Evolutionary conservation across 331 rosid species (phyloP).

Genomic region (Malus hybrid): DNA sequence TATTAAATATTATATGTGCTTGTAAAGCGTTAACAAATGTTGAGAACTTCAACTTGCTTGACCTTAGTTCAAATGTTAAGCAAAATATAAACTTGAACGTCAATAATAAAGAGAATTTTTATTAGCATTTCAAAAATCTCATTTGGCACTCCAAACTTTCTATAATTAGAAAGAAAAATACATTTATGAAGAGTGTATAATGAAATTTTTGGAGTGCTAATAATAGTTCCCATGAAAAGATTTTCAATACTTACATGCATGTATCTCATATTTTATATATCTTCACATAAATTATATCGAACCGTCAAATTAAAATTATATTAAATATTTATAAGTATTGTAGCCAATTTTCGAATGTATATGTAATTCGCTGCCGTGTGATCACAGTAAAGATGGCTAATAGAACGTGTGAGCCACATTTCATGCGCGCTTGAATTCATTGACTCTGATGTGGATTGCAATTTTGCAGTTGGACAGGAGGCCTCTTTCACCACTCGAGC

Average conservation of each 20-base stretch:
- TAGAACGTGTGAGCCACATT: not conserved
- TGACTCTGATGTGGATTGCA: not conserved
- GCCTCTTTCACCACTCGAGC: not conserved
- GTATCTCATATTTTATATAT: no score
- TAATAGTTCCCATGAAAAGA: no score
- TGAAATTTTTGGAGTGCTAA: no score
- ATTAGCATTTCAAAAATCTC: no score
- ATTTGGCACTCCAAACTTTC: no score
- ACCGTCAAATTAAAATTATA: no score
- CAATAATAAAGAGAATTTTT: not conserved
- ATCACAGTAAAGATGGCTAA: not conserved
- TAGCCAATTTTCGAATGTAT: not conserved
- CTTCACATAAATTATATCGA: no score
- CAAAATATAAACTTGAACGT: not conserved
- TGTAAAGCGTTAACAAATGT: not conserved
- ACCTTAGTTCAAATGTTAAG: not conserved
- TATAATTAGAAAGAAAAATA: no score
- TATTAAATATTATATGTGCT: not conserved
- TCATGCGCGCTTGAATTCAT: not conserved
- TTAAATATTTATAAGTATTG: not conserved
- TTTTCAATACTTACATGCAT: no score
- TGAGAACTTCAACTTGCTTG: not conserved
- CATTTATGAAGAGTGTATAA: no score
- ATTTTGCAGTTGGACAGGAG: not conserved
- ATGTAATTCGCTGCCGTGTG: not conserved